Base-by-base conservation (phyloP, 805 yeast species). In the Jamesozyma lodderae region DNA sequence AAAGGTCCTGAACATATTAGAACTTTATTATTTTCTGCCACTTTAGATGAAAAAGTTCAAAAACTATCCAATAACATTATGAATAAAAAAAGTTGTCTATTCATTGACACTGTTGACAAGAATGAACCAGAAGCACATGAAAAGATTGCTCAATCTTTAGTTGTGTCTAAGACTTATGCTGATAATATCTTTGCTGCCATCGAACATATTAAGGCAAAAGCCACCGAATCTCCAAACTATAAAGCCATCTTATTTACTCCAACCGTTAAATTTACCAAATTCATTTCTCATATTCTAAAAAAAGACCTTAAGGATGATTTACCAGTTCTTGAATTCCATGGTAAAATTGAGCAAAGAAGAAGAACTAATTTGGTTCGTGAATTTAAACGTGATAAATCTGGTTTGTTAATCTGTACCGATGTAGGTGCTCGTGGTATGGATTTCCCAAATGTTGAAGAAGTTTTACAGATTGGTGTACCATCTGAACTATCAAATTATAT, bases 341-440 rank as follows among this genome's bases (percentile, higher is more conserved):
- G 96, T 38, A 77, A 79, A 53, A 63, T 82, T 59, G 59, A 80
- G 21, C 95, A 85, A 63, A 65, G 68, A 19, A 70, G 66, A 33
- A 78, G 97, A 57, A 81, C 79, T 44, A 63, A 67, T 43, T 60
- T 75, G 19, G 75, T 82, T 26, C 67, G 66, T 36, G 53, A 54
- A 25, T 83, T 79, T 67, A 72, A 78, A 46, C 55, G 52, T 39
- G 49, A 67, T 13, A 51, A 55, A 19, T 41, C 51, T 8, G 82
- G 85, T 40, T 55, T 88, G 32, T 68, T 90, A 41, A 74, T 90
- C 38, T 79, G 90, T 40, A 83, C 96, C 6, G 95, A 87, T 62
- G 96, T 90, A 42, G 94, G 88, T 44, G 96, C 96, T 11, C 77
- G 97, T 64, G 97, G 97, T 49, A 79, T 90, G 81, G 96, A 90